Evolutionary conservation across 768 basidiomycete genomes (phyloP), one percentile per base, ranked within the genome.

Genomic region (Rhodotorula kratochvilovae): DNA sequence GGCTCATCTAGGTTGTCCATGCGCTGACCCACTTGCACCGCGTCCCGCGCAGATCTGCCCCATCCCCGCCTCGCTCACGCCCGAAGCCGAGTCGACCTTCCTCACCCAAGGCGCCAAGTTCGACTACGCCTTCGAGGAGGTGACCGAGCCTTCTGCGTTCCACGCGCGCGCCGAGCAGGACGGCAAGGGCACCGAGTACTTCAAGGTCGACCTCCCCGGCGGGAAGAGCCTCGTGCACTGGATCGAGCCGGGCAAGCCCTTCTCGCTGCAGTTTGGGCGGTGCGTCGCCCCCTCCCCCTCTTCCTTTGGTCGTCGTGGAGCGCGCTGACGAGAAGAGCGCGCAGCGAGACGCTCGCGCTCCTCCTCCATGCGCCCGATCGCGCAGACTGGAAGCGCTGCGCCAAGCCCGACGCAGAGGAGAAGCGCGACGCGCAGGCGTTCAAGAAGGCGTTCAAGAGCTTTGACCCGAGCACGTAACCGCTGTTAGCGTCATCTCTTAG

Each of bases 191-290:
- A 58, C 67, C 29, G 70, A 76, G 86, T 98, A 97, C 80, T 96
- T 98, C 82, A 87, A 87, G 74, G 89, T 97, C 10, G 92, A 96
- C 76, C 81, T 97, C 61, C 94, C 96, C 0, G 87, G 88, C 74
- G 93, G 94, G 35, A 84, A 84, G 72, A 89, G 86, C 81, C 83
- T 98, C 83, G 87, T 97, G 45, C 92, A 97, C 81, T 80, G 92
- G 73, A 86, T 97, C 77, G 87, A 87, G 78, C 86, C 87, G 43
- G 84, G 88, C 29, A 83, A 86, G 61, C 87, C 88, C 45, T 98
- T 98, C 78, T 88, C 88, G 73, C 83, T 98, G 56, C 92, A 97
- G 79, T 98, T 98, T 81, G 94, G 92, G 71, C 86, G 95, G 94
- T 95, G 78, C 78, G 87, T 79, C 67, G 51, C 42, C 46, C 56